Conservation (phyloP, 2,329 filamentous ascomycete genomes). For the Colletotrichum coccodes region DNA sequence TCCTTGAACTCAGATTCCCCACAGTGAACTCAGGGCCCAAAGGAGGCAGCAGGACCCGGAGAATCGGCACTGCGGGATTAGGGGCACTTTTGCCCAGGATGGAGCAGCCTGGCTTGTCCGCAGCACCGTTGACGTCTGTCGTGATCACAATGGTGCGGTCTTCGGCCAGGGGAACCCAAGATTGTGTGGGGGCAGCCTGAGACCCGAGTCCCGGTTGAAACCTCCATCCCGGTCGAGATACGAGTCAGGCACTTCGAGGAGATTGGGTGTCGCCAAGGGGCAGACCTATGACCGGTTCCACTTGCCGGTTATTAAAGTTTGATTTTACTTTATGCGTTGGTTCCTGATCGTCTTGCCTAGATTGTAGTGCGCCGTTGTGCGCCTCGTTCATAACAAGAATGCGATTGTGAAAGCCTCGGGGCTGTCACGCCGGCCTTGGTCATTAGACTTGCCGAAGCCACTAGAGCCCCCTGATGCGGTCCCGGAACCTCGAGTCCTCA, state of each 20-base stretch:
- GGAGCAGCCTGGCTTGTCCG: slow-evolving; percentile 20
- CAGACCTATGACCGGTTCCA: slow-evolving; percentile 16
- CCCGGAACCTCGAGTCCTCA: background rate
- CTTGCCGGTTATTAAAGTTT: slow-evolving; percentile 31
- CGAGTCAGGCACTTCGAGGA: slow-evolving; percentile 26
- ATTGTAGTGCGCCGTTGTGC: slow-evolving; percentile 10
- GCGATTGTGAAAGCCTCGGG: background rate
- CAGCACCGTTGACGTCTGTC: slow-evolving; percentile 23
- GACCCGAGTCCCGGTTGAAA: slow-evolving; percentile 27
- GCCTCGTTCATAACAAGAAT: slow-evolving; percentile 6
- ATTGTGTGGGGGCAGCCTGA: slow-evolving; percentile 20
- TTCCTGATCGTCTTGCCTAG: slow-evolving; percentile 19
- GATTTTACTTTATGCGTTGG: slow-evolving; percentile 32
- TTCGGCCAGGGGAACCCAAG: slow-evolving; percentile 15
- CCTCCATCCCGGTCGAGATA: slow-evolving; percentile 21
- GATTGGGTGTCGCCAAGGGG: slow-evolving; percentile 22
- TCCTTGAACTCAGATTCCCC: slow-evolving; percentile 15
- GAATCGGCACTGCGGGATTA: slow-evolving; percentile 25
- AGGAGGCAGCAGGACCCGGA: slow-evolving; percentile 12
- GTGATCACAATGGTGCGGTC: slow-evolving; percentile 18
- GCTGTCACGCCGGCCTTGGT: background rate
- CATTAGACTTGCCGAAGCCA: background rate
- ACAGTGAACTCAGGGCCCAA: background rate
- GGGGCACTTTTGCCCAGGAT: slow-evolving; percentile 25
- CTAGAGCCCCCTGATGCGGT: background rate